A percentile compares a stretch with the other conserved stretches of the same genome.
phyloP scores from a whole-genome alignment of 345 rosid species.

The Chamaenerion angustifolium region DNA sequence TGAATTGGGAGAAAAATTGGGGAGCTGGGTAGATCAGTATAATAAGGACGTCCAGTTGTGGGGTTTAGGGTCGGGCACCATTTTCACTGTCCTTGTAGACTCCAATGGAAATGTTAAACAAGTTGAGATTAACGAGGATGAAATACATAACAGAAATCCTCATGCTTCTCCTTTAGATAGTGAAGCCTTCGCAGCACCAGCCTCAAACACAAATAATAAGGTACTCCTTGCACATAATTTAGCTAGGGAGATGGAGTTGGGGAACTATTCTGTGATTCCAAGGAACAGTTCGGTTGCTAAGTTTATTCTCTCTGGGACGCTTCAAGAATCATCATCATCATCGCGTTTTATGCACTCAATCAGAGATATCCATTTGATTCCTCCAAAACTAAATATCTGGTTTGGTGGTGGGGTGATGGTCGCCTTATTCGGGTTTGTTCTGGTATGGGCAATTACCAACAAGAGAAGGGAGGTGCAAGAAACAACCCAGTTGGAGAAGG shows the following conservation, averaged over 20 bases:
- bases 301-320: conserved; percentile 34
- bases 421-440: conserved; percentile 34
- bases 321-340: not conserved
- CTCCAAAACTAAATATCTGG: conserved; percentile 25
- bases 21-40: conserved; percentile 51
- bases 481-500: conserved; percentile 52
- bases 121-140: conserved; percentile 46
- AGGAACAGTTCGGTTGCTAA: conserved; percentile 54
- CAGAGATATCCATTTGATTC: conserved; percentile 14
- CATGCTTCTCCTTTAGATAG: conserved; percentile 7
- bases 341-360: conserved; percentile 23
- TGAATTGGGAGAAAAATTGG: conserved; percentile 25
- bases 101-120: conserved; percentile 38
- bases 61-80: conserved; percentile 60
- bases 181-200: conserved; percentile 11
- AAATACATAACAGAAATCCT: conserved; percentile 28
- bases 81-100: conserved; percentile 50
- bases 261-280: conserved; percentile 32
- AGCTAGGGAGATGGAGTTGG: conserved; percentile 56
- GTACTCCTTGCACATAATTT: conserved; percentile 37
- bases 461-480: conserved; percentile 22
- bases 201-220: conserved; percentile 21
- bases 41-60: conserved; percentile 51
- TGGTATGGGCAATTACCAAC: conserved; percentile 34
- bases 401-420: conserved; percentile 31